Evolutionary conservation across 495 filamentous ascomycete species (phyloP).

Genomic region (Margaritispora aquatica): DNA sequence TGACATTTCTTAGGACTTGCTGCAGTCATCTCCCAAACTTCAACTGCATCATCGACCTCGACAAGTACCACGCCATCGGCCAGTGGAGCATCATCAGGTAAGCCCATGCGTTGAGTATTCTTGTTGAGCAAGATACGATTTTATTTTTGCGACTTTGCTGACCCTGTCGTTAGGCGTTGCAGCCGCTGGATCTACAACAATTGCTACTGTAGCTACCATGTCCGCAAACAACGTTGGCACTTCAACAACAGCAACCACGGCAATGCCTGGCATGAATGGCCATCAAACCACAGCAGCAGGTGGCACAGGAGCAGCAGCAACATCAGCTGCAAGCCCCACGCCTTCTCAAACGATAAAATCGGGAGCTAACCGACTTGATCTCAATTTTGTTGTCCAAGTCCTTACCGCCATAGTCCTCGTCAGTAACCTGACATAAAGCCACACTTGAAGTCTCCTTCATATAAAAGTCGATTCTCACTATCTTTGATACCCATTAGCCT

Average conservation of each 20-base stretch:
- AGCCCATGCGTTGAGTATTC: background rate
- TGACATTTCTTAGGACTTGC: constrained; percentile 18
- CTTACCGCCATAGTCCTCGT: background rate
- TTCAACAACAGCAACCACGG: background rate
- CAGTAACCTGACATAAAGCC: background rate
- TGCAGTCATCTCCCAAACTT: background rate
- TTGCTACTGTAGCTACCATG: background rate
- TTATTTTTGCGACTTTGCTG: background rate
- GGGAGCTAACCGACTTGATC: background rate
- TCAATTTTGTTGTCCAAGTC: background rate
- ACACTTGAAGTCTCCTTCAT: background rate
- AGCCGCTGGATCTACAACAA: background rate
- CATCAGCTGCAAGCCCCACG: background rate
- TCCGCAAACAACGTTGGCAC: background rate
- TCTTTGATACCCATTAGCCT: background rate
- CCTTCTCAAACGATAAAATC: background rate
- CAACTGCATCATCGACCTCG: background rate
- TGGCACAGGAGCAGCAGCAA: constrained; percentile 1
- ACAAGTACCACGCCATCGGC: background rate
- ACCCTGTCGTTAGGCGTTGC: background rate
- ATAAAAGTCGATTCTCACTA: background rate
- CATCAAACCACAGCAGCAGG: constrained; percentile 7
- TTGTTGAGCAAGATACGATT: background rate
- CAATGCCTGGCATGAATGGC: constrained; percentile 10
- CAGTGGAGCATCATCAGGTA: background rate